phyloP scores from a whole-genome alignment of 164 flowering plant species.

The Umbilicus rupestris region DNA sequence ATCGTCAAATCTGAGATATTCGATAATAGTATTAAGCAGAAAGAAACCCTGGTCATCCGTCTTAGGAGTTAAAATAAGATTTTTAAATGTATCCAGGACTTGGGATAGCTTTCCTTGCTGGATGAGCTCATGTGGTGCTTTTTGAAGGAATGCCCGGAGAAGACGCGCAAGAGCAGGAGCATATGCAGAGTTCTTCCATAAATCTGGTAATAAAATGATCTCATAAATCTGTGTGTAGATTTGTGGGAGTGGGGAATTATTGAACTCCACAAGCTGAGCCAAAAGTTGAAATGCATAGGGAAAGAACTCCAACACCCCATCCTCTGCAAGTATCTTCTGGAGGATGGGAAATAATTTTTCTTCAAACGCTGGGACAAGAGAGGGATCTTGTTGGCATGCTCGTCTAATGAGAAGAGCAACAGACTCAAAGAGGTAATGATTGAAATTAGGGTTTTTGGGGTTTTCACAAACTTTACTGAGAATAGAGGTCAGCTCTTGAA shows the following conservation, averaged over 20 bases:
- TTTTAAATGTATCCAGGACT: slow-evolving; percentile 77
- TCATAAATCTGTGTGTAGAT: slow-evolving; percentile 68
- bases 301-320: slow-evolving; percentile 67
- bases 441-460: slow-evolving; percentile 80
- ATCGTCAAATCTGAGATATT: slow-evolving; percentile 64
- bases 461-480: slow-evolving; percentile 69
- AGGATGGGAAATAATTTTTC: slow-evolving; percentile 58
- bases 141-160: slow-evolving; percentile 87
- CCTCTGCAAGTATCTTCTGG: slow-evolving; percentile 52
- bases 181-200: slow-evolving; percentile 72
- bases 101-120: slow-evolving; percentile 47
- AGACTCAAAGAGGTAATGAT: slow-evolving; percentile 84
- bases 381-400: slow-evolving; percentile 60
- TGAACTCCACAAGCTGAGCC: slow-evolving; percentile 85
- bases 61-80: slow-evolving; percentile 42
- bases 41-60: slow-evolving; percentile 88
- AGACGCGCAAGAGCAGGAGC: slow-evolving; percentile 91
- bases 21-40: slow-evolving; percentile 85
- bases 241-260: slow-evolving; percentile 54
- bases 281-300: slow-evolving; percentile 91
- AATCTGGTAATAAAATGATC: slow-evolving; percentile 57
- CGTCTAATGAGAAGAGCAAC: slow-evolving; percentile 72
- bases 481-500: slow-evolving; percentile 45
- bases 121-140: slow-evolving; percentile 69
- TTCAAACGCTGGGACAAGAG: slow-evolving; percentile 64